Evolutionary conservation across 1,284 basidiomycete genomes (phyloP), one percentile per base, ranked within the genome.

Genomic region (Cronartium quercuum): DNA sequence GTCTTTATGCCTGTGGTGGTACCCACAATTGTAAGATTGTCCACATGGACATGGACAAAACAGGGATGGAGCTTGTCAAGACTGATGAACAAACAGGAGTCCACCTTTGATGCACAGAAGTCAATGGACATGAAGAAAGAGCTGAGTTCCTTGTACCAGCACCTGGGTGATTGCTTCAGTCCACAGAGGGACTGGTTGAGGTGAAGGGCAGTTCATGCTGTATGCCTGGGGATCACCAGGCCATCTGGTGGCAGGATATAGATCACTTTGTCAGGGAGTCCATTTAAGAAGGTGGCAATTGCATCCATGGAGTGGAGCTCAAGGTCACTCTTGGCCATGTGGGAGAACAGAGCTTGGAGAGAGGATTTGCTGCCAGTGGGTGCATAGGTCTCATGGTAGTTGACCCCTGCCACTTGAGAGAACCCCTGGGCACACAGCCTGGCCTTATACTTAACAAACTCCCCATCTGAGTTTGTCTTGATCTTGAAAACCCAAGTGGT

Each of bases 321-420:
- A 6, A 68, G 51, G n/a, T 68, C 66, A 3, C 38, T 21, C 12
- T 3, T 57, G 2, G n/a, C 51, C 12, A 1, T 12, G 24, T 3
- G 12, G 24, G 10, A 6, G 1, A 55, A 5, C 13, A 51, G 29
- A 10, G 38, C 21, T 29, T 6, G 44, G 12, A 57, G 51, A 55
- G 66, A 35, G 18, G 66, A 6, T 5, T 44, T 18, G 3, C 66
- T 21, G 9, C 66, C 44, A 21, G 66, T 68, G n/a, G 66, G 66
- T n/a, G 66, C 44, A 68, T 34, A 55, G 10, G 44, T 68, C 38
- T 68, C 37, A 34, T 57, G 6, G 29, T 57, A 68, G 29, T 68
- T n/a, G 4, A 58, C n/a, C 9, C 51, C 37, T 10, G 40, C 64
- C 44, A 6, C 44, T 40, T 64, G 62, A 21, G 5, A 41, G 62